Evolutionary conservation across 2,329 filamentous ascomycete genomes (phyloP), one percentile per base, ranked within the genome.

Genomic region (Alternaria sp.): DNA sequence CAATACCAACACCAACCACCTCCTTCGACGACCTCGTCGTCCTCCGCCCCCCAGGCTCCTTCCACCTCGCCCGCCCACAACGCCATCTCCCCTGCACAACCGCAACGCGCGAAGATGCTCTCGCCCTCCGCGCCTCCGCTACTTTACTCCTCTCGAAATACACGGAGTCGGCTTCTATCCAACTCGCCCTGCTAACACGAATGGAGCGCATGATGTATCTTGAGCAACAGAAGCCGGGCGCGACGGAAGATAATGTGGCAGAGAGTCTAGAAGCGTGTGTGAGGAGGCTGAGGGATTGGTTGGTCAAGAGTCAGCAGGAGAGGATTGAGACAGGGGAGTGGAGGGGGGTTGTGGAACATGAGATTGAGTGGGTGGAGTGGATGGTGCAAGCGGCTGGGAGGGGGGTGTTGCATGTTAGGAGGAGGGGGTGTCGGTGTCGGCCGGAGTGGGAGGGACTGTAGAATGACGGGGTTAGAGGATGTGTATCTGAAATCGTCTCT

Each of bases 331-430:
- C 68, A 5, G 77, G 77, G 0, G 75, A 77, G 57, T 55, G 55
- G 13, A 45, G 56, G 7, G 50, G 50, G 0, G 57, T 66, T 6
- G 69, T 77, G 5, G 64, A 72, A 49, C 75, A 77, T 65, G 74
- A 79, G 59, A 32, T 72, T 21, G 66, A 73, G 50, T 77, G 76
- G 75, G 72, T 59, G n/a, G 54, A 63, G 28, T 78, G 76, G 76
- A 51, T 79, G 11, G 67, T 71, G 2, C 62, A 69, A n/a, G 73
- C 72, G 10, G 66, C 62, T 12, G 32, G 62, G 21, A 66, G 66
- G 19, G 73, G 72, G 1, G 74, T 79, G 4, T 66, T 78, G 69
- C 77, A 78, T 66, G 54, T 77, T 28, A 74, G 72, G 61, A 58
- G 59, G 1, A 51, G 44, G 25, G 72, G 68, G 2, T 78, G 75